Evolutionary conservation across 352 stramenopile species (phyloP).

Genomic region (Pythium oligandrum): DNA sequence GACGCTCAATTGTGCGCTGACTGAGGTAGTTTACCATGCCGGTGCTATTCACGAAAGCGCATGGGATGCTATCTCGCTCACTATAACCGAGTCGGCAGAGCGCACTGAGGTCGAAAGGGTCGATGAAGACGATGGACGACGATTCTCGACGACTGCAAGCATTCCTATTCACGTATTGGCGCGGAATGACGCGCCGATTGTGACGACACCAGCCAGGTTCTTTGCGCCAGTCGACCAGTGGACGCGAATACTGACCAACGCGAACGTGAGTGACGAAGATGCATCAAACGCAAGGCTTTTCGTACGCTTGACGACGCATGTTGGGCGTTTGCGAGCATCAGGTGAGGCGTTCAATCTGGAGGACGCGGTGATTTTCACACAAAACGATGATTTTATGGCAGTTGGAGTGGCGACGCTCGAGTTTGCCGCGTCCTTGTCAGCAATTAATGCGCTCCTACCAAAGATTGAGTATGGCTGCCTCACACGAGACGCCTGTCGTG

Average conservation of each 20-base stretch:
- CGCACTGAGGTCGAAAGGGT: not conserved
- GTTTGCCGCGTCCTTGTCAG: conserved; percentile 25
- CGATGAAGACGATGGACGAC: conserved; percentile 11
- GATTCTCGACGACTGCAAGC: conserved; percentile 27
- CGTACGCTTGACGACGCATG: conserved; percentile 30
- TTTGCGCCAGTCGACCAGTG: conserved; percentile 28
- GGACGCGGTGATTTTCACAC: not conserved
- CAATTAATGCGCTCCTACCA: conserved; percentile 19
- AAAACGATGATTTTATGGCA: too few relatives aligned
- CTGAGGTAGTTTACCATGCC: conserved; percentile 44
- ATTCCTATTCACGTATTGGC: conserved; percentile 37
- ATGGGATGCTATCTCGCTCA: conserved; percentile 37
- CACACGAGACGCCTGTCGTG: conserved; percentile 19
- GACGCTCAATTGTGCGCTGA: conserved; percentile 43
- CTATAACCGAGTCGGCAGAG: conserved; percentile 21
- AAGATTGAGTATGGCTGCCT: conserved; percentile 37
- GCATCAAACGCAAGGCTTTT: conserved; percentile 34
- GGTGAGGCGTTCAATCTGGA: not conserved
- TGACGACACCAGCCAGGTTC: conserved; percentile 24
- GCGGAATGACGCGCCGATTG: conserved; percentile 35
- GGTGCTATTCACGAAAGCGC: conserved; percentile 14
- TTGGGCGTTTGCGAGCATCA: conserved; percentile 27
- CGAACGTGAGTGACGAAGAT: conserved; percentile 39
- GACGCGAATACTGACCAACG: conserved; percentile 12
- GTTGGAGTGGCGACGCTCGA: conserved; percentile 22